Base-by-base conservation (phyloP, 1,284 basidiomycete genomes). In the Ganoderma multipileum region DNA sequence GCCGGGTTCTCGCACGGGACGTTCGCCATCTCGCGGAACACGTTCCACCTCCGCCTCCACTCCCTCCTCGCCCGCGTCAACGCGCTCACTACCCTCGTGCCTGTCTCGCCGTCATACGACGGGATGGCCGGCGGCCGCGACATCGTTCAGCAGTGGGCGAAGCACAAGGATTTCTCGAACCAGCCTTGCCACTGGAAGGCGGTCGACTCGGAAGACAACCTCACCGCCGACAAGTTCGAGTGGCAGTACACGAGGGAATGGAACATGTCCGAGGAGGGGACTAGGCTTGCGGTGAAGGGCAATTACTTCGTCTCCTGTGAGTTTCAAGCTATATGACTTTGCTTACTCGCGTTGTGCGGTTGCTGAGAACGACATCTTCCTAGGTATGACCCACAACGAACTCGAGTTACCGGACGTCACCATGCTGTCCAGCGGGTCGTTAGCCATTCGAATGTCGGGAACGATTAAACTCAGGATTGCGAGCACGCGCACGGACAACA, bases 71-170 rank as follows among this genome's bases (percentile, higher is more conserved):
- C 75, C 39, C 55, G 65, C 26, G 65, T 80, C 71, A 80, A 80
- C 67, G 68, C 72, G 8, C 52, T 68, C 52, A 79, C 77, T 0
- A 78, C 79, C 5, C 69, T 80, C 58, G 69, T 79, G 12, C 75
- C 78, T 5, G 64, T 66, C 8, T 76, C 74, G 47, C 65, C 72
- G 18, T 20, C 72, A 67, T 38, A 72, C 68, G 20, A 65, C 67
- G 36, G 65, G 68, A 36, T 76, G 71, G 75, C 61, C 69, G 20
- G 65, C 74, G 12, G 65, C 69, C 52, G 63, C 77, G 20, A 70
- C 70, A 20, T 75, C 74, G 7, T 78, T 72, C 74, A 75, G 30
- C 72, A 76, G 61, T 60, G 63, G 30, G 66, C 70, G 54, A 64
- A 71, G 57, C 73, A 73, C 65, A 57, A 62, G 47, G 50, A 41